These are phyloP conservation scores for Liriodendron chinense DNA, from an alignment of 164 flowering plant species.

Conservation along the genomic window DNA sequence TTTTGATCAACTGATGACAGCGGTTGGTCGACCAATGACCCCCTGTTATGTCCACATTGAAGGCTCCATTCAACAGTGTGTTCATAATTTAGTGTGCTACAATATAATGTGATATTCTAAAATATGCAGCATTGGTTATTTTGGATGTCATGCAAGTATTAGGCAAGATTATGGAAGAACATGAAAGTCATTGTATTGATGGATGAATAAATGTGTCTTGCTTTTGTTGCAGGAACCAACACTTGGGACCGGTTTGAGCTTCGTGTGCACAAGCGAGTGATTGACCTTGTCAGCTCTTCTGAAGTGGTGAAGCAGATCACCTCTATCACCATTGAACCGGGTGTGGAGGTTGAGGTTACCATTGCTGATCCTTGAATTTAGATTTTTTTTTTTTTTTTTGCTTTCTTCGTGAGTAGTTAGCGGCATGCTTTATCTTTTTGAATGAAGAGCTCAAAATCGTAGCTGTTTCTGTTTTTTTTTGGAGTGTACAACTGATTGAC, in stretches of 20 bases:
- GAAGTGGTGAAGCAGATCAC: conserved; percentile 92
- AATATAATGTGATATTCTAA: too few species aligned
- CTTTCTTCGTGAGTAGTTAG: background rate
- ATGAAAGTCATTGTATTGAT: background rate
- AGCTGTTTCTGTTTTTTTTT: background rate
- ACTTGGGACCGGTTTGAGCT: conserved; percentile 92
- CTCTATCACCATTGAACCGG: conserved; percentile 88
- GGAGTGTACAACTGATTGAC: background rate
- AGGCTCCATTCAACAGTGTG: too few species aligned
- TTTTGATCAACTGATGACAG: too few species aligned
- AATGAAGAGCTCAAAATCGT: background rate
- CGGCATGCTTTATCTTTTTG: background rate
- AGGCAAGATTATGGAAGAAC: background rate
- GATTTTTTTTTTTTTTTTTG: background rate
- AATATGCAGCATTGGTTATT: background rate
- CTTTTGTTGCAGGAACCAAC: conserved; percentile 88
- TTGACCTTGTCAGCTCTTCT: conserved; percentile 81
- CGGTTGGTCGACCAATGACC: too few species aligned
- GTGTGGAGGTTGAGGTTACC: conserved; percentile 92
- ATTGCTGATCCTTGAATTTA: conserved; percentile 54
- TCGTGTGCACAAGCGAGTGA: conserved; percentile 86
- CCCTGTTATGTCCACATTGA: too few species aligned
- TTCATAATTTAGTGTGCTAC: too few species aligned
- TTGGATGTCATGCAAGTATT: background rate
- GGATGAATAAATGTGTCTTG: background rate